Evolutionary conservation across 2,329 filamentous ascomycete genomes (phyloP), one percentile per base, ranked within the genome.

Genomic region (Fusarium sp.): DNA sequence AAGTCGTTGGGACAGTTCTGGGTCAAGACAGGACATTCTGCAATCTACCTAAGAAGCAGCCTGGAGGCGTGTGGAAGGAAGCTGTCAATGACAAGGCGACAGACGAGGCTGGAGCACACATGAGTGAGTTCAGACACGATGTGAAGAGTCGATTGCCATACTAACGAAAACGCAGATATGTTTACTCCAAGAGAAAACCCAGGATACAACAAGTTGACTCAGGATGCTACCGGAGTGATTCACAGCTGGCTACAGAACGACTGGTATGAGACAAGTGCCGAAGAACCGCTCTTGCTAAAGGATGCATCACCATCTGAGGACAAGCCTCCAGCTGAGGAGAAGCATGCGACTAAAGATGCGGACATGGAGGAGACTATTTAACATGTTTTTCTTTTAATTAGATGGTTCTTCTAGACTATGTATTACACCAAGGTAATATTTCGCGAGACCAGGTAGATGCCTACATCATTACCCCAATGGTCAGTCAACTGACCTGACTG

Each of bases 1-100:
- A 82, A 75, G 77, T 90, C 79, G 81, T 87, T 57, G 83, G 86
- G 27, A 86, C 85, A 29, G 86, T 93, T 37, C 79, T 92, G 20
- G 90, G 91, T 2, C 88, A 86, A 53, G 86, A 94, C 67, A 86
- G 96, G 73, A 98, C 95, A 0, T 99, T 98, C 78, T 97, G 94
- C 81, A 93, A 94, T 62, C 79, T 97, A 57, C 94, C 94, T 3
- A 85, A 86, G 70, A 86, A 84, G 59, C 81, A 82, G 68, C 67
- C 80, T 8, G 80, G 86, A 65, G 81, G 88, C 75, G 68, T 85
- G 74, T 97, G 93, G 91, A 84, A 85, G 68, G 86, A 88, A 74
- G 91, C 89, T 6, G 83, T 94, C 59, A 99, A 98, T 77, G 90
- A 97, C 65, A 89, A 88, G 74, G 93, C 92, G 1, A 83, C 81